Evolutionary conservation across 805 yeast genomes (phyloP).

Genomic region (Debaryomyces prosopidis): DNA sequence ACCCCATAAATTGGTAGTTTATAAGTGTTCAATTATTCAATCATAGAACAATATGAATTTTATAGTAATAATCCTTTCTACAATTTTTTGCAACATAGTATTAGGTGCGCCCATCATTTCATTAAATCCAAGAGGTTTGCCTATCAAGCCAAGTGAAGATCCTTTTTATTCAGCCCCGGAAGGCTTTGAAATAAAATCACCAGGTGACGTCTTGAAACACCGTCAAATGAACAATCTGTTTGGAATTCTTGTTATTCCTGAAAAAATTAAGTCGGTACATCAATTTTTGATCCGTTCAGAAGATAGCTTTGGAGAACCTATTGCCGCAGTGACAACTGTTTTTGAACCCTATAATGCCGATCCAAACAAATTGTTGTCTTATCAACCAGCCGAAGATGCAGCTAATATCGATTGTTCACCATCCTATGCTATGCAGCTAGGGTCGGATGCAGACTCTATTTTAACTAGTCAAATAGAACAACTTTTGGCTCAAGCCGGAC

Average conservation of each 20-base stretch:
- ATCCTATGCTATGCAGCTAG: conserved; percentile 19
- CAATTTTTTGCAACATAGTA: background rate
- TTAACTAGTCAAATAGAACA: conserved; percentile 16
- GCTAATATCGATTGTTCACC: conserved; percentile 19
- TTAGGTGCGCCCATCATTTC: background rate
- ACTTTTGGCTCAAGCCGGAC: conserved; percentile 12
- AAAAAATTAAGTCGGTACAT: conserved; percentile 15
- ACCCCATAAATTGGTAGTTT: too few species aligned
- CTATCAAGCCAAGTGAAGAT: conserved; percentile 12
- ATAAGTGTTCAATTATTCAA: too few species aligned
- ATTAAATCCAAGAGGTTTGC: background rate
- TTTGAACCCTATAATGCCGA: conserved; percentile 24
- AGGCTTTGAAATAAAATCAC: conserved; percentile 6
- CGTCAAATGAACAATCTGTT: conserved; percentile 3
- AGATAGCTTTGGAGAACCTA: conserved; percentile 19
- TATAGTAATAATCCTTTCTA: too few species aligned
- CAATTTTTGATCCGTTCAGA: conserved; percentile 26
- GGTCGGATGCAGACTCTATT: conserved; percentile 9
- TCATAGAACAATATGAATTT: too few species aligned
- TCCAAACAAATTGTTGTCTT: conserved; percentile 20
- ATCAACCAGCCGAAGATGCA: conserved; percentile 23
- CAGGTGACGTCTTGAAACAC: conserved; percentile 11
- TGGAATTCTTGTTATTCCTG: conserved; percentile 6
- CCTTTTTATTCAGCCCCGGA: conserved; percentile 15
- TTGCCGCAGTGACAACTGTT: conserved; percentile 17